Evolutionary conservation across 495 filamentous ascomycete species (phyloP), one percentile per base, ranked within the genome.

Genomic region (Penicillium arizonense): DNA sequence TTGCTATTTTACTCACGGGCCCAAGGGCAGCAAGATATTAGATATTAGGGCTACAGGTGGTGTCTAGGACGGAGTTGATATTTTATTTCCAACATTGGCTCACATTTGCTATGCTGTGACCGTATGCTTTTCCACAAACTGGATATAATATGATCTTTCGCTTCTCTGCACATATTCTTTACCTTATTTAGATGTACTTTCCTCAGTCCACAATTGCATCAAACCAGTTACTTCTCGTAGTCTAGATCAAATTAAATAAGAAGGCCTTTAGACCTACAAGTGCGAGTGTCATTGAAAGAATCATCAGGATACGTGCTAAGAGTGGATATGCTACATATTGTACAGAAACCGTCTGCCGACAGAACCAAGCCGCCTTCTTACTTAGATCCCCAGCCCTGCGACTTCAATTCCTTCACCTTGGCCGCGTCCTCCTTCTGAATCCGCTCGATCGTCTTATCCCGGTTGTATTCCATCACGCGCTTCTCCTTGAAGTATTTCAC

Each of bases 401-500:
- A 57, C 69, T 89, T 78, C 64, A 80, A 64, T 52, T 82, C 77
- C 23, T 87, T 55, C 23, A 78, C 66, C 52, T 62, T 72, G n/a
- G 66, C 67, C 36, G 81, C 93, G 55, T 90, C 90, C 67, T 96
- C 88, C 21, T 81, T 83, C 68, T 90, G 82, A 53, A 98, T 80
- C 57, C 82, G 82, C 70, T 87, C 85, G 33, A 97, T 71, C 38
- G 87, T 87, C 70, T 86, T 77, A 56, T 89, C 87, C 65, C 90
- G 88, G 52, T 96, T 88, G 62, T 86, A 80, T 50, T 97, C 92
- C 77, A 94, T 91, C 35, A 97, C 90, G 53, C 94, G 79, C 71
- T 90, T 85, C 67, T 96, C 88, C 72, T 97, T 96, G 78, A 98
- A 98, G 72, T 98, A 96, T 71, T 88, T 89, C 51, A 97, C 90